These are phyloP conservation scores for Hypoxylon lienhwacheense DNA, from an alignment of 495 filamentous ascomycete genomes.

Conservation along the genomic window DNA sequence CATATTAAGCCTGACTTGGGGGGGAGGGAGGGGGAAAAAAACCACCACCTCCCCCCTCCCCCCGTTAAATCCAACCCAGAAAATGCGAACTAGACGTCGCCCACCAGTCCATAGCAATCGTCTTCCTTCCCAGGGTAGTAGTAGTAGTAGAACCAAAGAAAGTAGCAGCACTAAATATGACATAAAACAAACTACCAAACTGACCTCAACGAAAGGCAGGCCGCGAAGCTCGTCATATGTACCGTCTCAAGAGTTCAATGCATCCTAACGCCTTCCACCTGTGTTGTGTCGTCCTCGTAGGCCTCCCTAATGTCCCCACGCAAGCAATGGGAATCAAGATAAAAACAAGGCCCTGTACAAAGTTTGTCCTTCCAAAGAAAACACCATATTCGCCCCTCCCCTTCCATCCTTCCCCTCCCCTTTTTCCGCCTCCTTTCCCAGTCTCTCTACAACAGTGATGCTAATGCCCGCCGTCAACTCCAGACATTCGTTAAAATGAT, in stretches of 20 bases:
- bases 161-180: slow-evolving; percentile 8
- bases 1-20: slow-evolving; percentile 11
- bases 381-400: slow-evolving; percentile 5
- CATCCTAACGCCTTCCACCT: slow-evolving; percentile 20
- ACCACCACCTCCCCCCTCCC: too few relatives aligned
- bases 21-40: too few relatives aligned
- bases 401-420: too few relatives aligned
- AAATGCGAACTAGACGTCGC: too few relatives aligned
- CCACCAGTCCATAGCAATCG: slow-evolving; percentile 9
- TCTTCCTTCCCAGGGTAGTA: background rate
- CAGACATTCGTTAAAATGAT: slow-evolving; percentile 22
- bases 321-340: background rate
- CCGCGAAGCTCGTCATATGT: slow-evolving; percentile 28
- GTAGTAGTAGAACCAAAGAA: background rate
- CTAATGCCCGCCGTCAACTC: slow-evolving; percentile 6
- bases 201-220: slow-evolving; percentile 20
- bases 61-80: too few relatives aligned
- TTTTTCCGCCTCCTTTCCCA: too few relatives aligned
- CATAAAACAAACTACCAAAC: slow-evolving; percentile 13
- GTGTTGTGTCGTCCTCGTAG: slow-evolving; percentile 2
- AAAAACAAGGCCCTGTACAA: background rate
- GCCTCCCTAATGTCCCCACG: slow-evolving; percentile 1
- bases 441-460: slow-evolving; percentile 9
- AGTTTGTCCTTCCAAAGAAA: background rate
- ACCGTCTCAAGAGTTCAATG: slow-evolving; percentile 19